Conservation (phyloP, 2,329 filamentous ascomycete genomes). For the Plenodomus lindquistii region DNA sequence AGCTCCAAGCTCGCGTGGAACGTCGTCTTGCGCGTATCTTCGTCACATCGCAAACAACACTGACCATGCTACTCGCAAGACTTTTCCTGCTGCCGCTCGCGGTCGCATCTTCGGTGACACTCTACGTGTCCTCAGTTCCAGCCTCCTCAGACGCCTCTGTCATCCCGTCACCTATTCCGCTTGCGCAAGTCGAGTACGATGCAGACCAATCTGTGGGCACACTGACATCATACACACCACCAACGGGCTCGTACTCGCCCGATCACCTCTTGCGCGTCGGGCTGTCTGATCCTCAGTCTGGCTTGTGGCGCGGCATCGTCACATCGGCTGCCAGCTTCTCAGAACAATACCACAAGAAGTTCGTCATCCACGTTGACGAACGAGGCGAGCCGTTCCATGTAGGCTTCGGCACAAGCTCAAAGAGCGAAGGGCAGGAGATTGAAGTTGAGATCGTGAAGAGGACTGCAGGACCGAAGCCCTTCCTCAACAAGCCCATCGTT, state of each 20-base stretch:
- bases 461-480: conserved; percentile 46
- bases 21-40: conserved; percentile 1
- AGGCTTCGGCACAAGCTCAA: conserved; percentile 46
- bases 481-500: conserved; percentile 58
- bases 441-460: conserved; percentile 48
- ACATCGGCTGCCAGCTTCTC: conserved; percentile 50
- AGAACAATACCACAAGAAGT: conserved; percentile 48
- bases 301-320: conserved; percentile 51
- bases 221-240: conserved; percentile 42
- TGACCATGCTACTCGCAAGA: conserved; percentile 43
- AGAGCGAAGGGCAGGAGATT: conserved; percentile 41
- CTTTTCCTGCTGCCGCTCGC: conserved; percentile 44
- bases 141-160: conserved; percentile 72
- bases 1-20: conserved; percentile 9
- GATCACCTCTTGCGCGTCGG: conserved; percentile 51
- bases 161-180: conserved; percentile 43
- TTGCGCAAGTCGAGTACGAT: conserved; percentile 51
- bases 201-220: conserved; percentile 42
- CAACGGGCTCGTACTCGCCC: conserved; percentile 35
- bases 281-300: conserved; percentile 44
- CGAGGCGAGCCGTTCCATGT: conserved; percentile 51
- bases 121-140: conserved; percentile 73
- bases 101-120: conserved; percentile 43
- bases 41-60: conserved; percentile 1
- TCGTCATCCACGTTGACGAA: conserved; percentile 50